Conservation (phyloP, 805 yeast genomes). For the Babjeviella inositovora region DNA sequence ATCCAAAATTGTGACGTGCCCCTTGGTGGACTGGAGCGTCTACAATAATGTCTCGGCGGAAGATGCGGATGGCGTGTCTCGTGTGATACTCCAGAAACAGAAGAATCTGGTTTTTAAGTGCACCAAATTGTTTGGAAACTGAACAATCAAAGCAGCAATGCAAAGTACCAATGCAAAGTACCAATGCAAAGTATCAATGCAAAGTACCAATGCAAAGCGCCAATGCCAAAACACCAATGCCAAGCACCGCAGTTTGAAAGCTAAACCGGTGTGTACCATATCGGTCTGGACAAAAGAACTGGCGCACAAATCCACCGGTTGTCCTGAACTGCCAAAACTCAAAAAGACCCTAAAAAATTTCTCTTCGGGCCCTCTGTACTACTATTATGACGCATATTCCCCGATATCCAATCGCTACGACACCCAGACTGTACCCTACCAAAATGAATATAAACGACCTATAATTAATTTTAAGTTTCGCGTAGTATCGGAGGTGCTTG, state of each 20-base stretch:
- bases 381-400: too few relatives aligned
- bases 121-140: slow-evolving; percentile 1
- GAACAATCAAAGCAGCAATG: neutral
- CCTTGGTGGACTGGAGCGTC: slow-evolving; percentile 1
- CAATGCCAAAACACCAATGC: neutral
- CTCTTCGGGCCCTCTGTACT: too few relatives aligned
- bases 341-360: too few relatives aligned
- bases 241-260: neutral
- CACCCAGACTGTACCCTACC: too few relatives aligned
- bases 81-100: slow-evolving; percentile 1
- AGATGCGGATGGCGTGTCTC: neutral
- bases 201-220: neutral
- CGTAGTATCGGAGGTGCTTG: too few relatives aligned
- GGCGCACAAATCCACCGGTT: too few relatives aligned
- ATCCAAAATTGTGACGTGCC: slow-evolving; percentile 1
- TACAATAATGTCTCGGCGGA: neutral
- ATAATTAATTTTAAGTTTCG: too few relatives aligned
- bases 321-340: too few relatives aligned
- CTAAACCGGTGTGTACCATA: neutral
- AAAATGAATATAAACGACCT: too few relatives aligned
- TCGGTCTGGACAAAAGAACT: neutral
- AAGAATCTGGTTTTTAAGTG: slow-evolving; percentile 1
- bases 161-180: neutral
- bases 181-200: neutral
- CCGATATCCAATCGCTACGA: too few relatives aligned